Evolutionary conservation across 2,329 filamentous ascomycete genomes (phyloP), one percentile per base, ranked within the genome.

Genomic region (Plectosphaerella plurivora): DNA sequence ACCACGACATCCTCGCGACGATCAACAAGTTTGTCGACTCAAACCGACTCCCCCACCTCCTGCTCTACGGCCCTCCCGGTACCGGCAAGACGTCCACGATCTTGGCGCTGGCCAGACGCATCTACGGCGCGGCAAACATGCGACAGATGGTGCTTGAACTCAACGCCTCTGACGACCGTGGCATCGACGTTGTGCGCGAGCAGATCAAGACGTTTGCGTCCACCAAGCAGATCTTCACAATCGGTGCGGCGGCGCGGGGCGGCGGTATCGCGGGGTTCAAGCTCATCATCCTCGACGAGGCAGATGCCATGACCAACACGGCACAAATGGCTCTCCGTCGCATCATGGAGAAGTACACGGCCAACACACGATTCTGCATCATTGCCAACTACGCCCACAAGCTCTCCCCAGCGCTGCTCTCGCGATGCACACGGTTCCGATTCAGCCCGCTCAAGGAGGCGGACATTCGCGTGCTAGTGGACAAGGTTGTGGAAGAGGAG

Each of bases 331-430:
- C 94, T 0, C 77, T 99, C 51, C 83, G 94, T 56, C 80, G 94
- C 47, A 97, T 99, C 65, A 99, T 99, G 94, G 94, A 99, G 68
- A 96, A 96, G 73, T 99, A 99, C 74, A 99, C 94, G 1, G 89
- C 89, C 55, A 99, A 99, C 73, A 97, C 94, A 3, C 81, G 94
- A 50, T 99, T 99, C 74, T 97, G 93, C 74, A 91, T 99, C 66
- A 97, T 99, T 61, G 94, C 94, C 61, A 99, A 99, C 73, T 99
- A 99, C 71, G 94, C 94, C 28, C 94, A 99, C 75, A 99, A 99
- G 71, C 84, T 99, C 39, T 95, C 91, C 12, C 93, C 94, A 0
- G 94, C 94, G 0, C 77, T 99, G 44, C 77, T 99, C 50, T 97
- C 93, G 47, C 80, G 94, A 62, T 99, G 94, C 72, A 99, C 94